Conservation (phyloP, 345 rosid species). For the Viola odorata region DNA sequence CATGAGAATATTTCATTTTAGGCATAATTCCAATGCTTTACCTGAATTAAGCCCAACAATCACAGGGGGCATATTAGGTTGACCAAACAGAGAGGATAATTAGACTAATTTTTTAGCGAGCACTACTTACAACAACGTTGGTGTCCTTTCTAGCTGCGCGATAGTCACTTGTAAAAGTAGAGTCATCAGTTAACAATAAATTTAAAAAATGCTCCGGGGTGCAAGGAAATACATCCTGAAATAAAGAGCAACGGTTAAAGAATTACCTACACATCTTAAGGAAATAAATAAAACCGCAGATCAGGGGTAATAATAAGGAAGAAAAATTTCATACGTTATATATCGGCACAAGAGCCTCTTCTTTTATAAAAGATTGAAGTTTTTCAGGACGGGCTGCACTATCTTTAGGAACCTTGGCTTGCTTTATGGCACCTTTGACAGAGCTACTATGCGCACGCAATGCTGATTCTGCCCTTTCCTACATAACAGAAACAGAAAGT, state of each 20-base stretch:
- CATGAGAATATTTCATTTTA: neutral
- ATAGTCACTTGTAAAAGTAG: constrained; percentile 57
- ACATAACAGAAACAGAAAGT: constrained; percentile 11
- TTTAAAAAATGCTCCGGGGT: constrained; percentile 62
- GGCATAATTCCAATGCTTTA: neutral
- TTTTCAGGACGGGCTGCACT: constrained; percentile 43
- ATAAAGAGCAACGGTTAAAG: constrained; percentile 8
- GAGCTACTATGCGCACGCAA: constrained; percentile 95
- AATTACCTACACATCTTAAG: constrained; percentile 8
- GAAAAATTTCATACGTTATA: constrained; percentile 44
- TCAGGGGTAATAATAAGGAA: constrained; percentile 5
- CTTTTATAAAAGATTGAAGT: constrained; percentile 67
- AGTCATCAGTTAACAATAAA: constrained; percentile 59
- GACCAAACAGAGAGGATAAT: neutral
- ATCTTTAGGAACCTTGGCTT: constrained; percentile 43
- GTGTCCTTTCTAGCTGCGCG: constrained; percentile 72
- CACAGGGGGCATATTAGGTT: neutral
- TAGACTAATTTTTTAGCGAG: neutral
- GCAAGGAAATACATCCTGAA: constrained; percentile 72
- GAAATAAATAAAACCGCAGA: constrained; percentile 10
- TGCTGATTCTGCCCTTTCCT: constrained; percentile 86
- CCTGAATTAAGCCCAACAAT: neutral
- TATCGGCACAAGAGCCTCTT: constrained; percentile 75
- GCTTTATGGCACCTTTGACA: constrained; percentile 46
- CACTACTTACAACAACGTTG: constrained; percentile 58